These are phyloP conservation scores for Citrus glauca DNA, from an alignment of 345 rosid species.

Conservation along the genomic window DNA sequence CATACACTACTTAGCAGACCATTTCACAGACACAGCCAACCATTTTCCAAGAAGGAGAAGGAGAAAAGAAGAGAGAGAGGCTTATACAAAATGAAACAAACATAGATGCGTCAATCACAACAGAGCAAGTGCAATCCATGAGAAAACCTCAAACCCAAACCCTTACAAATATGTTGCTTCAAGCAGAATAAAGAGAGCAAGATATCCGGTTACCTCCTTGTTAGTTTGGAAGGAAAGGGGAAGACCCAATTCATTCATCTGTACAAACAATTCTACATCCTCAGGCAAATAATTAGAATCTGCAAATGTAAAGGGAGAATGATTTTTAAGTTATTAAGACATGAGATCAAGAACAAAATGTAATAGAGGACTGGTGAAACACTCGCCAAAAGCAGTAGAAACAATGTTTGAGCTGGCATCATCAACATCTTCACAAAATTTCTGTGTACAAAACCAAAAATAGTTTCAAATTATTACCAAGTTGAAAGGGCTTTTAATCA, in stretches of 20 bases:
- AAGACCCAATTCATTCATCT: constrained; percentile 74
- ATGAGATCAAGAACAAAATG: background rate
- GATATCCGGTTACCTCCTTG: constrained; percentile 44
- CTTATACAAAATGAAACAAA: too few species aligned
- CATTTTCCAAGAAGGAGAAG: background rate
- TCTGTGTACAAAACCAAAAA: constrained; percentile 24
- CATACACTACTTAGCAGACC: background rate
- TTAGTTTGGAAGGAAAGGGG: constrained; percentile 69
- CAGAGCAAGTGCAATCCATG: background rate
- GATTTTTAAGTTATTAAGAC: background rate
- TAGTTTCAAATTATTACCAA: background rate
- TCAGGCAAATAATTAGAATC: constrained; percentile 28
- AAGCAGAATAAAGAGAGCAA: background rate
- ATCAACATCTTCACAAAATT: constrained; percentile 14
- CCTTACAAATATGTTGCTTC: background rate
- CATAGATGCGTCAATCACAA: background rate
- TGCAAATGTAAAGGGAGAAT: constrained; percentile 1
- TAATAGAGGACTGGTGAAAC: background rate
- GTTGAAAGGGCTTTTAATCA: background rate
- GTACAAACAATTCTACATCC: constrained; percentile 41
- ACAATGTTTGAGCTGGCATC: constrained; percentile 18
- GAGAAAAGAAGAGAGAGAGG: too few species aligned
- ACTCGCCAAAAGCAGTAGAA: constrained; percentile 26
- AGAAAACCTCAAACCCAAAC: background rate
- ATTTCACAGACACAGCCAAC: background rate